Evolutionary conservation across 1,284 basidiomycete genomes (phyloP), one percentile per base, ranked within the genome.

Genomic region (Cryptococcus jaspeensis): DNA sequence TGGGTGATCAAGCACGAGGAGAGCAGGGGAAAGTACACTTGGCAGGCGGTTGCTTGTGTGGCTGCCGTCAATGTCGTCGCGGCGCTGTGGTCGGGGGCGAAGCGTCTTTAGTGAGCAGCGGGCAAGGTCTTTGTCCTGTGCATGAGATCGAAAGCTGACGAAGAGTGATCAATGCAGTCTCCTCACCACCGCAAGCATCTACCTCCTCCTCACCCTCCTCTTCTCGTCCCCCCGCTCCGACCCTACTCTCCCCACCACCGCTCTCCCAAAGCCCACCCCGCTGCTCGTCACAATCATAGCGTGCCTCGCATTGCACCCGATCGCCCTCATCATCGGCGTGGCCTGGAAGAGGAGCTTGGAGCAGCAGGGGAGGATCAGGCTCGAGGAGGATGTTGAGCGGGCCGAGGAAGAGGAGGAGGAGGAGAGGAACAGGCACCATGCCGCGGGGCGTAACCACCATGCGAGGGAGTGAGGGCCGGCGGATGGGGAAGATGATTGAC

Each of bases 311-410:
- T 60, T 77, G 22, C 76, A 79, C 60, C 77, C 77, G 0, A 54
- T 77, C 35, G 70, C 71, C 1, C 53, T 76, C 6, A 49, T 75
- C 1, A 67, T 66, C 1, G 72, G 74, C 15, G 53, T 73, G 2
- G 70, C 72, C 9, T 70, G 70, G 61, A 53, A 67, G 46, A 58
- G 69, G 36, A 72, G 69, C 13, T 62, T 65, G 43, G 69, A 75
- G 41, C 60, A 72, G 40, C 72, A 77, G 56, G 75, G 75, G 4
- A 64, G 78, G 38, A 78, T 79, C 61, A 64, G 71, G 37, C 64
- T 79, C 49, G 74, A 78, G 50, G 75, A 78, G 52, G 78, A 79
- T 56, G 75, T 72, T 37, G 76, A 74, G 60, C 57, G 56, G 22
- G 73, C 73, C 8, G 68, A 73, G 42, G 64, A 65, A 57, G 59